Percentiles rank a stretch among this genome's conserved stretches.
Conservation (phyloP, 2,329 filamentous ascomycete genomes). For the Talaromyces verruculosus region DNA sequence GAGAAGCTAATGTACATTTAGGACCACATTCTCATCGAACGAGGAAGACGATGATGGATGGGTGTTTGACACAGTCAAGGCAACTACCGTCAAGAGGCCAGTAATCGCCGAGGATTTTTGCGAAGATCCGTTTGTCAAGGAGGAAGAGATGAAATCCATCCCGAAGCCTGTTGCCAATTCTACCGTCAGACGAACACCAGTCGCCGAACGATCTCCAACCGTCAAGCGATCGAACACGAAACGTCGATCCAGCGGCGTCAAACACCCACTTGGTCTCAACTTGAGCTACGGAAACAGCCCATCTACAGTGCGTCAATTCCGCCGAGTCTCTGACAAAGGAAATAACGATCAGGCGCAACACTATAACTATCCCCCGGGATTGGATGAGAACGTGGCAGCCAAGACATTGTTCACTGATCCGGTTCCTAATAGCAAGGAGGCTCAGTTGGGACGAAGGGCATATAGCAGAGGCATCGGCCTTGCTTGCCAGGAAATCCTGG, state of each 20-base stretch:
- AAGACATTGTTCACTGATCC: slow-evolving; percentile 36
- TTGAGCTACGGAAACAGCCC: slow-evolving; percentile 92
- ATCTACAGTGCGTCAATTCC: slow-evolving; percentile 88
- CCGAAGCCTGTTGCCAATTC: slow-evolving; percentile 58
- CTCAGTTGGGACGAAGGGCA: slow-evolving; percentile 73
- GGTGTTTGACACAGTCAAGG: slow-evolving; percentile 92
- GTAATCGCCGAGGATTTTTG: slow-evolving; percentile 38
- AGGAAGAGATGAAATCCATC: slow-evolving; percentile 42
- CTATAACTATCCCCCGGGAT: slow-evolving; percentile 30
- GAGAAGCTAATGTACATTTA: slow-evolving; percentile 31
- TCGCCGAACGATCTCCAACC: slow-evolving; percentile 46
- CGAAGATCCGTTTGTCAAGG: slow-evolving; percentile 40
- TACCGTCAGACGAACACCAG: slow-evolving; percentile 53
- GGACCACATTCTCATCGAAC: slow-evolving; percentile 62
- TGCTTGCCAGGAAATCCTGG: slow-evolving; percentile 78
- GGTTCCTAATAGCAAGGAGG: slow-evolving; percentile 66
- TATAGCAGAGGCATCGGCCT: slow-evolving; percentile 82
- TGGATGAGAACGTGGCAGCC: slow-evolving; percentile 44
- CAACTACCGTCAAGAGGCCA: slow-evolving; percentile 50
- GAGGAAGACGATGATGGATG: slow-evolving; percentile 83
- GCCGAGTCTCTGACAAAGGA: slow-evolving; percentile 74
- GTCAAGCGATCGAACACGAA: slow-evolving; percentile 42
- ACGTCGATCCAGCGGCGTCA: slow-evolving; percentile 53
- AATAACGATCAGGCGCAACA: slow-evolving; percentile 27
- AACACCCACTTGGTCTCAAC: slow-evolving; percentile 81